Evolutionary conservation across 2,329 filamentous ascomycete genomes (phyloP).

Genomic region (Elsinoe necatrix): DNA sequence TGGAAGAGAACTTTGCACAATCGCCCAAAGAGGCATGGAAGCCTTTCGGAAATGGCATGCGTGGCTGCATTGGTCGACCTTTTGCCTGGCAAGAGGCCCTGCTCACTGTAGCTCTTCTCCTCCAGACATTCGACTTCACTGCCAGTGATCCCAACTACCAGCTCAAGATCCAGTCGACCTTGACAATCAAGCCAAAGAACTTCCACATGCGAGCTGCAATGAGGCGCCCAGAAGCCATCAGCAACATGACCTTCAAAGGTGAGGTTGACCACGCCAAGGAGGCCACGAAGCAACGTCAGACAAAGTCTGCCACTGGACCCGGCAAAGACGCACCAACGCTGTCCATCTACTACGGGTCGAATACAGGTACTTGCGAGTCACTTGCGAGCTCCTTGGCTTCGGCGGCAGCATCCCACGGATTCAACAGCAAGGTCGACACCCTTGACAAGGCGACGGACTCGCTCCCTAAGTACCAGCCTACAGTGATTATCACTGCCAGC

Average conservation of each 20-base stretch:
- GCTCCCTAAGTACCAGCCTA: slow-evolving; percentile 52
- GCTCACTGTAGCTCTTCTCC: slow-evolving; percentile 52
- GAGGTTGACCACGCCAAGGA: slow-evolving; percentile 9
- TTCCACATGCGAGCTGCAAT: slow-evolving; percentile 55
- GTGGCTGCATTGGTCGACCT: slow-evolving; percentile 62
- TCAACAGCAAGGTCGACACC: slow-evolving; percentile 42
- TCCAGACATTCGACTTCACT: slow-evolving; percentile 64
- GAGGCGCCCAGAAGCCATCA: slow-evolving; percentile 27
- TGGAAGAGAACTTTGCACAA: slow-evolving; percentile 56
- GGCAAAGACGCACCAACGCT: slow-evolving; percentile 38
- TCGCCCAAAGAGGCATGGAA: slow-evolving; percentile 29
- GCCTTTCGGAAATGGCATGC: slow-evolving; percentile 64
- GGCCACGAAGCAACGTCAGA: slow-evolving; percentile 12
- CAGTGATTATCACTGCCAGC: slow-evolving; percentile 59
- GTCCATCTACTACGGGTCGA: slow-evolving; percentile 64
- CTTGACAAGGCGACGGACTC: slow-evolving; percentile 55
- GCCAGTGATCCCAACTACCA: slow-evolving; percentile 54
- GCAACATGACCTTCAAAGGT: slow-evolving; percentile 7
- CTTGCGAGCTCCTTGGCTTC: slow-evolving; percentile 56
- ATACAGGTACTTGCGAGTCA: slow-evolving; percentile 65
- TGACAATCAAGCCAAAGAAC: slow-evolving; percentile 56
- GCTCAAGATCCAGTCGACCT: slow-evolving; percentile 46
- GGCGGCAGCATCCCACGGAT: slow-evolving; percentile 53
- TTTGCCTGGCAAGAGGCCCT: slow-evolving; percentile 70
- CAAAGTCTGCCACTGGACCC: neutral